phyloP scores from a whole-genome alignment of 2,329 filamentous ascomycete genomes.

The Fusarium verrucosum region DNA sequence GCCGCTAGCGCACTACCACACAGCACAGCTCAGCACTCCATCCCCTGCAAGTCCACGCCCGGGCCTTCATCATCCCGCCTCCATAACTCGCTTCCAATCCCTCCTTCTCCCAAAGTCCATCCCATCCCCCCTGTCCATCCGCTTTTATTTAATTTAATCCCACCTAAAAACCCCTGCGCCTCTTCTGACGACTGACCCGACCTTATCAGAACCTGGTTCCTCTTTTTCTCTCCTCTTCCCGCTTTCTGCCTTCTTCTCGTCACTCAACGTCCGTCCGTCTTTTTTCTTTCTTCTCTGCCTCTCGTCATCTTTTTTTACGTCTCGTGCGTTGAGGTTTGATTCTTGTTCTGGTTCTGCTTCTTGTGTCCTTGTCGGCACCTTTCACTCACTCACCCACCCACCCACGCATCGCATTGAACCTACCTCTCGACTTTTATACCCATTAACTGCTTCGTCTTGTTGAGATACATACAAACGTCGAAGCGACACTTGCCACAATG shows the following conservation, averaged over 20 bases:
- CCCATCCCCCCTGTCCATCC: conserved; percentile 8
- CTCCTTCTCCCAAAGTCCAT: not conserved
- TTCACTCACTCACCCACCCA: conserved; percentile 34
- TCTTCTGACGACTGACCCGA: conserved; percentile 4
- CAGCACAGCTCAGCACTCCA: not conserved
- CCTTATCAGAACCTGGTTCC: conserved; percentile 32
- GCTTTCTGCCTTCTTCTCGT: conserved; percentile 9
- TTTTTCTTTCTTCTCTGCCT: conserved; percentile 22
- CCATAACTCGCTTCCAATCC: conserved; percentile 20
- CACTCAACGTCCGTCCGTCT: conserved; percentile 33
- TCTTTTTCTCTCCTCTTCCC: conserved; percentile 26
- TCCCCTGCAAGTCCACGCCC: conserved; percentile 20
- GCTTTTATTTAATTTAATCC: conserved; percentile 37
- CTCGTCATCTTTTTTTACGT: conserved; percentile 21
- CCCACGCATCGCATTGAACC: conserved; percentile 15
- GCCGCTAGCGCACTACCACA: conserved; percentile 1
- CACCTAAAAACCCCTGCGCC: conserved; percentile 15
- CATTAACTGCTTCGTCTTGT: not conserved
- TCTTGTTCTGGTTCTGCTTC: conserved; percentile 19
- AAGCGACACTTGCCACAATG: conserved; percentile 45
- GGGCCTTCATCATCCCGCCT: conserved; percentile 25
- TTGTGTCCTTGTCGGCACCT: conserved; percentile 36
- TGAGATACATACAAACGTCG: not conserved
- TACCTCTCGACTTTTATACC: conserved; percentile 2
- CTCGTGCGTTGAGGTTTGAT: conserved; percentile 30